phyloP scores from a whole-genome alignment of 2,329 filamentous ascomycete genomes.

The Pestalotiopsis sp. region DNA sequence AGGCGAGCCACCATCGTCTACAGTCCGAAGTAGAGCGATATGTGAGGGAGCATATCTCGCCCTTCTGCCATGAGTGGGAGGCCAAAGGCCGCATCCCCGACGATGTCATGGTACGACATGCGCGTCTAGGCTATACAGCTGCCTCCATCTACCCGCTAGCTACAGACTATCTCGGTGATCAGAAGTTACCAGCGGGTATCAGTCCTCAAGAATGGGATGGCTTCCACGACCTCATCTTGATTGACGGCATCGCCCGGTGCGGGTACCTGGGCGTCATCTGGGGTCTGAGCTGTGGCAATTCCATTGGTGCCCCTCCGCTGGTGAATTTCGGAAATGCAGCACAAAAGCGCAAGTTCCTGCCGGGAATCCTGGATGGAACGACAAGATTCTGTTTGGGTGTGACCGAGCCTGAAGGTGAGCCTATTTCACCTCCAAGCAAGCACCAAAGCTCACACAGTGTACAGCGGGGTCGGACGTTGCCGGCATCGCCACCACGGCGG shows the following conservation, averaged over 20 bases:
- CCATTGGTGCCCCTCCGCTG: background rate
- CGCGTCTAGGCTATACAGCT: background rate
- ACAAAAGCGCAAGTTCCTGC: slow-evolving; percentile 19
- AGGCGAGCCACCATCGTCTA: background rate
- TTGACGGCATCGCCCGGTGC: slow-evolving; percentile 36
- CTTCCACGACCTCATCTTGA: slow-evolving; percentile 38
- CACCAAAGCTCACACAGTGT: background rate
- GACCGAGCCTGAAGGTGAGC: slow-evolving; percentile 19
- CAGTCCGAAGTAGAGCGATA: background rate
- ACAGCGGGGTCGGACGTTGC: slow-evolving; percentile 21
- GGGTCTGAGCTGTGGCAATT: background rate
- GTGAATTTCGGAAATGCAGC: background rate
- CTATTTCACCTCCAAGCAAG: background rate
- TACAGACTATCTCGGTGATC: background rate
- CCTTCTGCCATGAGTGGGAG: background rate
- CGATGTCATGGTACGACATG: background rate
- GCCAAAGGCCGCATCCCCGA: background rate
- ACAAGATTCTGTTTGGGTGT: slow-evolving; percentile 28
- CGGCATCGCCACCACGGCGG: slow-evolving; percentile 18
- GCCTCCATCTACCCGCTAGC: background rate
- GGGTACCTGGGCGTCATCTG: slow-evolving; percentile 18
- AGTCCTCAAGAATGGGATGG: slow-evolving; percentile 36
- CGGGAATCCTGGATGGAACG: slow-evolving; percentile 39
- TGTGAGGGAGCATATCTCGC: background rate
- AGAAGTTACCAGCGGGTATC: slow-evolving; percentile 18